Evolutionary conservation across 306 rosid species (phyloP).

Genomic region (Quercus rubra): DNA sequence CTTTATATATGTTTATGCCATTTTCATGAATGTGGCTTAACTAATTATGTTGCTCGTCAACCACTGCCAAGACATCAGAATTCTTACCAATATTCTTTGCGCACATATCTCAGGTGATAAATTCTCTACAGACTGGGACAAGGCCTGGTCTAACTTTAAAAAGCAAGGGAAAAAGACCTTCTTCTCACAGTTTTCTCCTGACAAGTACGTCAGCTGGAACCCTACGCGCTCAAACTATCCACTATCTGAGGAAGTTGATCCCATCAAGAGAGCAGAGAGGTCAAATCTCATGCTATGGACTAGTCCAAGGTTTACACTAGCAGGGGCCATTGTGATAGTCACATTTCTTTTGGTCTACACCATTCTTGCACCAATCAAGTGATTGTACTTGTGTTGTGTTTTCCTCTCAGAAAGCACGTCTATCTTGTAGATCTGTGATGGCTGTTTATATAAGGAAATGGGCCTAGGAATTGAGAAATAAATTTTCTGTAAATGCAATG

Average conservation of each 20-base stretch:
- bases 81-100: not conserved
- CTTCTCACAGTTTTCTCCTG: constrained; percentile 62
- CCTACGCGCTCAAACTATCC: constrained; percentile 70
- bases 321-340: constrained; percentile 72
- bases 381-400: not conserved
- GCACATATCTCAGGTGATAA: constrained; percentile 54
- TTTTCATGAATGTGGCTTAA: not conserved
- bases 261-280: constrained; percentile 85
- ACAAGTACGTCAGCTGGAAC: constrained; percentile 91
- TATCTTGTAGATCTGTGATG: not conserved
- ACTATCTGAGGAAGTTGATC: constrained; percentile 84
- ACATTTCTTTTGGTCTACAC: constrained; percentile 74
- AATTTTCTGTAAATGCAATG: constrained; percentile 19
- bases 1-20: not conserved
- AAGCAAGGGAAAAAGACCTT: constrained; percentile 63
- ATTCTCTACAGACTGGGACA: constrained; percentile 84
- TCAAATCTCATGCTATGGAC: constrained; percentile 85
- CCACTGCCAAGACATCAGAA: not conserved
- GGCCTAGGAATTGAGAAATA: constrained; percentile 5
- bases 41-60: not conserved
- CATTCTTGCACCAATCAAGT: constrained; percentile 72
- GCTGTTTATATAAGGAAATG: not conserved
- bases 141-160: constrained; percentile 81
- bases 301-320: constrained; percentile 76
- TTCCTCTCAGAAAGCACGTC: not conserved